Base-by-base conservation (phyloP, 2,329 filamentous ascomycete genomes). In the Apiospora sp. region DNA sequence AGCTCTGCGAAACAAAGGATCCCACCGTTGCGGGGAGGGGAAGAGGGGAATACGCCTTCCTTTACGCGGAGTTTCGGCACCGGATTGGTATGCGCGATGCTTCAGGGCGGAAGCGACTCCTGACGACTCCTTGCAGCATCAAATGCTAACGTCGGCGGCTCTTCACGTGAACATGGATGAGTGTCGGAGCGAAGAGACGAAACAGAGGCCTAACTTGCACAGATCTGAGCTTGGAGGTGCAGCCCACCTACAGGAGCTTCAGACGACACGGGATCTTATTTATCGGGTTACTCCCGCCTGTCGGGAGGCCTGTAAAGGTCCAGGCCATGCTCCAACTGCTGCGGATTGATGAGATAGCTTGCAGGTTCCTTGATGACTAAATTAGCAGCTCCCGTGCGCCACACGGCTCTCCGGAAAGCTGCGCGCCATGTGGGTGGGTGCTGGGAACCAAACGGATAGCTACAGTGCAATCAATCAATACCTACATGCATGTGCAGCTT, bases 11-110 rank as follows among this genome's bases (percentile, higher is more conserved):
- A 64, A 41, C 58, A 64, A 41, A 19, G 34, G 22, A 41, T 64
- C 41, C 34, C 58, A 37, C 58, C 58, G 58, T 41, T 22, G 58
- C 34, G 58, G 58, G 58, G 58, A 41, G 34, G 30, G 58, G 8
- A 64, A 64, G 58, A 64, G 58, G 58, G 58, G 34, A 64, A 19
- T 41, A 64, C 37, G 30, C 34, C 58, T 64, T 37, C 58, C n/a
- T 64, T 64, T 13, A 37, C 34, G 58, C 19, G 14, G 30, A 41
- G 34, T 64, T 41, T 64, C 58, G 30, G 58, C 30, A 41, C 19
- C 30, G 51, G 4, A 16, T 54, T 54, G 12, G 24, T 14, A 34
- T 61, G 10, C n/a, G 30, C 54, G 58, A 10, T 64, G 22, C 4
- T 37, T 41, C 24, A 27, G 30, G 51, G 16, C n/a, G 24, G 5